Base-by-base conservation (phyloP, 2,329 filamentous ascomycete genomes). In the Aspergillus aculeatus region DNA sequence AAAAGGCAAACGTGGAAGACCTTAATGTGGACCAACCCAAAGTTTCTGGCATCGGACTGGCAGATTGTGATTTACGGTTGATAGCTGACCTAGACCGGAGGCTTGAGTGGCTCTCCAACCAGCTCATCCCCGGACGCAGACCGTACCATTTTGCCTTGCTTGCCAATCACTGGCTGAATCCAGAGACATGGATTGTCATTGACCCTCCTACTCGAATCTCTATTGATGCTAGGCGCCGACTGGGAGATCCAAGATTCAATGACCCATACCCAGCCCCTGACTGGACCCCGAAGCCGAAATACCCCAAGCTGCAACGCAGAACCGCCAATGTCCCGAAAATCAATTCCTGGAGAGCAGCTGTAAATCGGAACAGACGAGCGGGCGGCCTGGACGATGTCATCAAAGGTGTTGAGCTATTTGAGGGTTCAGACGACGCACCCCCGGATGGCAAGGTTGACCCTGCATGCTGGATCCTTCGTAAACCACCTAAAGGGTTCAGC, bases 141-240 rank as follows among this genome's bases (percentile, higher is more conserved):
- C 71, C 75, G 5, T 77, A 73, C 55, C 74, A 77, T 59, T 78
- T 78, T 57, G 66, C 73, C 24, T 59, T 75, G 23, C 69, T 78
- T 47, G 71, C 75, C 32, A 78, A 77, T 51, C 77, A 78, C 58
- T 79, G 76, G 76, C 54, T 78, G n/a, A 79, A 77, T 56, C 69
- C 62, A 47, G 66, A 72, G 32, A 78, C 75, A 1, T 78, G 75
- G 76, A 50, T 75, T 21, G 74, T 78, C 29, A 68, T 71, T 47
- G 75, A 78, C 57, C 75, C 76, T 9, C 62, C 71, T n/a, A 77
- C 74, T 29, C 69, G 77, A 54, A 68, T 75, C 26, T 59, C 72
- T 6, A 65, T 61, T 5, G 66, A 75, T 41, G 62, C 62, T 26
- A 72, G 72, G 61, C 67, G 76, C 32, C 60, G 58, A 14, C 63